A percentile compares a stretch with the other conserved stretches of the same genome.
Evolutionary conservation across 176 grass and related monocot species (phyloP).

Genomic region (Eragrostis nindensis): DNA sequence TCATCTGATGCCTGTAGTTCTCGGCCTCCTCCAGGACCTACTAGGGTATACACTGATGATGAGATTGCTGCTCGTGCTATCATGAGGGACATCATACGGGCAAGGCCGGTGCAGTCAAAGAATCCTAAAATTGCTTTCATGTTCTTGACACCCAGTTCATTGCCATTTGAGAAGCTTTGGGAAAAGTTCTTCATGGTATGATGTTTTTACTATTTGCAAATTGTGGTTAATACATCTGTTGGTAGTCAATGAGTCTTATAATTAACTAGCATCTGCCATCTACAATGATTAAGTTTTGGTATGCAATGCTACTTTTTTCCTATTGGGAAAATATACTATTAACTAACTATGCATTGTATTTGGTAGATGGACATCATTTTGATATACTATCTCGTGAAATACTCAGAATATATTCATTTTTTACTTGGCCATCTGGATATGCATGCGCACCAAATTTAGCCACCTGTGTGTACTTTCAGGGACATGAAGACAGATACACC

Average conservation of each 20-base stretch:
- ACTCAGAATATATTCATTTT: neutral
- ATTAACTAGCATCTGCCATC: neutral
- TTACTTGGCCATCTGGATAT: slow-evolving; percentile 5
- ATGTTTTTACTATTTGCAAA: slow-evolving; percentile 29
- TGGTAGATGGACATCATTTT: neutral
- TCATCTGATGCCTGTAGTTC: slow-evolving; percentile 71
- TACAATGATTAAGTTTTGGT: neutral
- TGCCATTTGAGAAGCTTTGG: slow-evolving; percentile 98
- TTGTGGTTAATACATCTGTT: neutral
- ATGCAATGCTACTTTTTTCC: neutral
- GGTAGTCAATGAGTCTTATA: neutral
- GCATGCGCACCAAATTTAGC: slow-evolving; percentile 20
- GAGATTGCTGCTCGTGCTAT: slow-evolving; percentile 77
- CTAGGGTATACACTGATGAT: slow-evolving; percentile 83
- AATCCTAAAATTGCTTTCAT: slow-evolving; percentile 99
- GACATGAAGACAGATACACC: slow-evolving; percentile 94
- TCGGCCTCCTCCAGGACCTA: slow-evolving; percentile 68
- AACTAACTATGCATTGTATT: neutral
- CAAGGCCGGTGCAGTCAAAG: slow-evolving; percentile 60
- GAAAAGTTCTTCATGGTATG: slow-evolving; percentile 97
- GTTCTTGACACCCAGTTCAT: slow-evolving; percentile 92
- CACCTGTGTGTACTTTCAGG: slow-evolving; percentile 52
- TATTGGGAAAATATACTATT: neutral
- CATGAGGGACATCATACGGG: slow-evolving; percentile 69
- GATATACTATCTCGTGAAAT: slow-evolving; percentile 16